Evolutionary conservation across 2,329 filamentous ascomycete species (phyloP).

Genomic region (Fusarium sp.): DNA sequence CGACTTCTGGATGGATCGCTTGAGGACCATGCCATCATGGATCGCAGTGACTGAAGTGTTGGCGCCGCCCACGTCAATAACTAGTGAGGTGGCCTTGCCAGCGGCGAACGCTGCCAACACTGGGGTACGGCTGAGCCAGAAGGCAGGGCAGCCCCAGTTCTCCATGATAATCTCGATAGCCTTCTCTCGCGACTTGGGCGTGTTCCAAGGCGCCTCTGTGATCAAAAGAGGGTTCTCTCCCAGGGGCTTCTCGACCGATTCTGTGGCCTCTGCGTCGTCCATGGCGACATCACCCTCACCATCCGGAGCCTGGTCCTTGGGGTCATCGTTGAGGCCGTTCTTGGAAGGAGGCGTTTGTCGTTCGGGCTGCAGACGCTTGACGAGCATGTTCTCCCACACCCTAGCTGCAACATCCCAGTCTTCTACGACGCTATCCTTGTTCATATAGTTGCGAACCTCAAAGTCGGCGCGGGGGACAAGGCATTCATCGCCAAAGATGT

Average conservation of each 20-base stretch:
- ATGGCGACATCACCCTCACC: slow-evolving; percentile 71
- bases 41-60: slow-evolving; percentile 91
- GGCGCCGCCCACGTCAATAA: slow-evolving; percentile 91
- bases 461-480: slow-evolving; percentile 81
- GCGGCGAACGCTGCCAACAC: slow-evolving; percentile 92
- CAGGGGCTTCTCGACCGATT: slow-evolving; percentile 78
- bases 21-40: slow-evolving; percentile 93
- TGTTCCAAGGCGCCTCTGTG: slow-evolving; percentile 95
- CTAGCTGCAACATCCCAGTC: slow-evolving; percentile 94
- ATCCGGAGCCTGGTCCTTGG: slow-evolving; percentile 69
- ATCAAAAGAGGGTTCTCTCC: slow-evolving; percentile 91
- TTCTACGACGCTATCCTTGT: slow-evolving; percentile 88
- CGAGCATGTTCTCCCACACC: slow-evolving; percentile 93
- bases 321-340: slow-evolving; percentile 82
- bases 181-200: slow-evolving; percentile 88
- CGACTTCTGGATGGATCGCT: slow-evolving; percentile 88
- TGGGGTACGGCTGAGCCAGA: slow-evolving; percentile 90
- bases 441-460: slow-evolving; percentile 93
- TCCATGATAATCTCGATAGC: slow-evolving; percentile 97
- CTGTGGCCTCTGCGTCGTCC: slow-evolving; percentile 57
- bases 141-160: slow-evolving; percentile 93
- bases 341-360: slow-evolving; percentile 76
- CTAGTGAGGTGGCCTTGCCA: slow-evolving; percentile 91
- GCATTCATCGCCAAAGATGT: slow-evolving; percentile 90
- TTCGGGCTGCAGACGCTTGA: slow-evolving; percentile 85